A percentile compares a stretch with the other conserved stretches of the same genome.
Evolutionary conservation across 495 filamentous ascomycete species (phyloP).

Genomic region (Daldinia grandis): DNA sequence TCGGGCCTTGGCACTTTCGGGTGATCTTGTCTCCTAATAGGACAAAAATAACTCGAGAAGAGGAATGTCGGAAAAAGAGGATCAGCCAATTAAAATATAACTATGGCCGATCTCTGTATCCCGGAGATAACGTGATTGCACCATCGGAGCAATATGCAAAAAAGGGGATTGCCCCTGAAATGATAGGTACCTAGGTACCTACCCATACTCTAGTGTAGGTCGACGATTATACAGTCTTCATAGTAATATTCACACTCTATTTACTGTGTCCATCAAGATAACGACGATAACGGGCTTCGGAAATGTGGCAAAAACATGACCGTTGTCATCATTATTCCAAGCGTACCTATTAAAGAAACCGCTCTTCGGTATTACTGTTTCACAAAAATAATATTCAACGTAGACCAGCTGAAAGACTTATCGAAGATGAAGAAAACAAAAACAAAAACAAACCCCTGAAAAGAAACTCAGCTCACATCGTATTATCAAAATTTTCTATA

Average conservation of each 20-base stretch:
- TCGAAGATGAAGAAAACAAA: neutral
- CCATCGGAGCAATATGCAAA: neutral
- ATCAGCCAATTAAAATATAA: neutral
- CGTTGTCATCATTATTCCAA: slow-evolving; percentile 4
- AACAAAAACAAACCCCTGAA: neutral
- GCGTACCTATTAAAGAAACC: neutral
- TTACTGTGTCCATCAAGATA: slow-evolving; percentile 14
- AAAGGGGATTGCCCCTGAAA: neutral
- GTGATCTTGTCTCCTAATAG: neutral
- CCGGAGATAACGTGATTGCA: neutral
- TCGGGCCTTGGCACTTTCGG: slow-evolving; percentile 8
- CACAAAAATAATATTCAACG: neutral
- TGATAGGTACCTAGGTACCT: too few species aligned
- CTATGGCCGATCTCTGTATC: neutral
- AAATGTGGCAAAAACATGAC: slow-evolving; percentile 23
- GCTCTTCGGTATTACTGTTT: neutral
- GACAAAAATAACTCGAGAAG: neutral
- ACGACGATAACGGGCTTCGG: slow-evolving; percentile 4
- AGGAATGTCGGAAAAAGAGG: neutral
- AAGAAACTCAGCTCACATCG: slow-evolving; percentile 8
- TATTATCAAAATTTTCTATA: slow-evolving; percentile 12
- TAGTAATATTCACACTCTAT: slow-evolving; percentile 8
- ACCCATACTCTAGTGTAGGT: too few species aligned
- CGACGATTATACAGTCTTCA: slow-evolving; percentile 3
- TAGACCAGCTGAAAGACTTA: neutral